Conservation (phyloP, 2,329 filamentous ascomycete species). For the Aspergillus fructus region DNA sequence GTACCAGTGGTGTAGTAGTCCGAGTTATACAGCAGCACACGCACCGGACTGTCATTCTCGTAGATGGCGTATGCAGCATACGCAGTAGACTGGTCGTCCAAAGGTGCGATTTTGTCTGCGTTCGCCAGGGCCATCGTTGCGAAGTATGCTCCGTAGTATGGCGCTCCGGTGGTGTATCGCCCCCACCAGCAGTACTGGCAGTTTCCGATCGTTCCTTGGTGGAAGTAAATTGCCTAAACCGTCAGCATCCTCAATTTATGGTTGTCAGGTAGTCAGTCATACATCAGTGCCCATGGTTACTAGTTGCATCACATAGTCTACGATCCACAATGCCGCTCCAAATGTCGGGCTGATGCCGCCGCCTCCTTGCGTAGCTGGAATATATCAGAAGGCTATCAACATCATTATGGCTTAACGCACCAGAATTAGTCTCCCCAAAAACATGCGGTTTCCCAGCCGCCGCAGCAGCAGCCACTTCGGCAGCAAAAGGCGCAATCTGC, state of each 20-base stretch:
- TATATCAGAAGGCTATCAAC: neutral
- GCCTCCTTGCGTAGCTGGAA: conserved; percentile 32
- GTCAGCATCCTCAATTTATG: neutral
- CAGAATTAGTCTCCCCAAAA: conserved; percentile 53
- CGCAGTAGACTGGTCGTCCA: conserved; percentile 45
- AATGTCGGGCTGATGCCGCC: conserved; percentile 48
- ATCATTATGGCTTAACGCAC: conserved; percentile 23
- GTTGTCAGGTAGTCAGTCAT: neutral
- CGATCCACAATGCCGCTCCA: conserved; percentile 53
- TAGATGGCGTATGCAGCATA: conserved; percentile 52
- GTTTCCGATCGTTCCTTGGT: conserved; percentile 53
- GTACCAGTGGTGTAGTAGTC: conserved; percentile 34
- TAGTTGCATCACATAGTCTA: conserved; percentile 46
- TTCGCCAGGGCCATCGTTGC: conserved; percentile 48
- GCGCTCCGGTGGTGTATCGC: conserved; percentile 50
- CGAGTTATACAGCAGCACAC: conserved; percentile 40
- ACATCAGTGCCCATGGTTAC: conserved; percentile 31
- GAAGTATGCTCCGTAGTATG: conserved; percentile 54
- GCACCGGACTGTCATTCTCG: conserved; percentile 34
- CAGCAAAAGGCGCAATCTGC: conserved; percentile 42
- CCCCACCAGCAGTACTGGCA: conserved; percentile 54
- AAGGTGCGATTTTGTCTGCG: conserved; percentile 44
- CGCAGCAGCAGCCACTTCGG: conserved; percentile 43
- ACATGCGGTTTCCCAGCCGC: conserved; percentile 46
- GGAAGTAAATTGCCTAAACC: conserved; percentile 46